Evolutionary conservation across 176 grass and related monocot genomes (phyloP), one percentile per base, ranked within the genome.

Genomic region (Zoysia japonica): DNA sequence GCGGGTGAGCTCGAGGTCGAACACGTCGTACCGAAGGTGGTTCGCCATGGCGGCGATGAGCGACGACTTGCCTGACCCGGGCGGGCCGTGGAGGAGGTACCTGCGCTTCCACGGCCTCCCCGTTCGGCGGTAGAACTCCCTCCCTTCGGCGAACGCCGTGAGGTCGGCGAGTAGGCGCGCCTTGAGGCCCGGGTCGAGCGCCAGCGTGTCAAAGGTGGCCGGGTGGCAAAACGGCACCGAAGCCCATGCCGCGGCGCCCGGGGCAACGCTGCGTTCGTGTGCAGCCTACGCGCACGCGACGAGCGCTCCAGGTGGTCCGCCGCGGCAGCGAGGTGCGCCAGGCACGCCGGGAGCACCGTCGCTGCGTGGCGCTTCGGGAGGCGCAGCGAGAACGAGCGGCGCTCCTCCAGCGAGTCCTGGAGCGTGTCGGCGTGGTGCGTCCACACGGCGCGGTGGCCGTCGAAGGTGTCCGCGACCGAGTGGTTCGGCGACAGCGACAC

Each of bases 11-110:
- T 99, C 92, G 9, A 99, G 90, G 78, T 99, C 90, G 68, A 91
- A 99, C 72, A 99, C 88, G 83, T 99, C 92, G 78, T 99, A 95
- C 38, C 90, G 86, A 60, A 99, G 90, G 75, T 99, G 86, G 71
- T 99, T 99, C 20, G 88, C 96, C 90, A 99, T 95, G 71, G 96
- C 90, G 7, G 92, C 92, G 57, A 99, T 95, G 69, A 99, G 92
- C 35, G 96, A 95, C 15, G 96, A 99, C 77, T 99, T 99, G 13
- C 96, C 92, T 0, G 92, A 91, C 1, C 96, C 90, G 0, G 92
- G 96, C 5, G 92, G 92, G 1, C 92, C 92, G 19, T 99, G 92
- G 48, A 99, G 87, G 71, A 95, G 92, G 79, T 95, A 99, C 36
- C 96, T 88, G 37, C 92, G 92, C 82, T 99, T 95, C 92, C 90